Evolutionary conservation across 2,329 filamentous ascomycete genomes (phyloP), one percentile per base, ranked within the genome.

Genomic region (Sporothrix dimorphospora): DNA sequence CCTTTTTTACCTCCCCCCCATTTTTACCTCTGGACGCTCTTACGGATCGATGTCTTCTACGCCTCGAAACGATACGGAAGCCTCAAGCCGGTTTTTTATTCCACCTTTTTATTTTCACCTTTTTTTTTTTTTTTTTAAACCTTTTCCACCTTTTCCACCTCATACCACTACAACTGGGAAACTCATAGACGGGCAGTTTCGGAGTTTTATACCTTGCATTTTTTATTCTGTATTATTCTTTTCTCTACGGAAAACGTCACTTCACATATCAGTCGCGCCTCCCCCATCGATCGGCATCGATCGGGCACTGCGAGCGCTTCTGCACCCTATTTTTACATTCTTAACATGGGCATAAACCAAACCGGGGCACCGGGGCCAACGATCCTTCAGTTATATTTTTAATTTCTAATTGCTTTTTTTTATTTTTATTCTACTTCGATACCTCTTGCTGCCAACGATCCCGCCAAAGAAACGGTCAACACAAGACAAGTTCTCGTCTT

Each of bases 161-260:
- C 55, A 27, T 40, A 21, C 53, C 21, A 49, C 69, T 69, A 63
- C 53, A 67, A 34, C 59, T 59, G 9, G 47, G 47, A 49, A 53
- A 61, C 49, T 67, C 59, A 67, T 73, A 71, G 72, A 71, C 69
- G 71, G 71, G 72, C 61, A 63, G 72, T 61, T 72, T 72, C 38
- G 72, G 69, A 69, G 69, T 71, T 72, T 72, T 72, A 51, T 63
- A 51, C 57, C 57, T 57, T 49, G 27, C 19, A 16, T 47, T 14
- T 47, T 47, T 40, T 34, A 21, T 21, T 45, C 47, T 53, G n/a
- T 8, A 30, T 38, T 65, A 27, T 65, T 65, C 21, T 57, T 71
- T 61, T n/a, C 55, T 68, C 47, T 57, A 24, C 24, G 66, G 49
- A n/a, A n/a, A n/a, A 27, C 42, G 49, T 49, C 63, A 71, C 70